Percentiles rank a stretch among this genome's conserved stretches.
These are phyloP conservation scores for Exobasidium rhododendri DNA, from an alignment of 1,284 basidiomycete genomes.

Conservation along the genomic window DNA sequence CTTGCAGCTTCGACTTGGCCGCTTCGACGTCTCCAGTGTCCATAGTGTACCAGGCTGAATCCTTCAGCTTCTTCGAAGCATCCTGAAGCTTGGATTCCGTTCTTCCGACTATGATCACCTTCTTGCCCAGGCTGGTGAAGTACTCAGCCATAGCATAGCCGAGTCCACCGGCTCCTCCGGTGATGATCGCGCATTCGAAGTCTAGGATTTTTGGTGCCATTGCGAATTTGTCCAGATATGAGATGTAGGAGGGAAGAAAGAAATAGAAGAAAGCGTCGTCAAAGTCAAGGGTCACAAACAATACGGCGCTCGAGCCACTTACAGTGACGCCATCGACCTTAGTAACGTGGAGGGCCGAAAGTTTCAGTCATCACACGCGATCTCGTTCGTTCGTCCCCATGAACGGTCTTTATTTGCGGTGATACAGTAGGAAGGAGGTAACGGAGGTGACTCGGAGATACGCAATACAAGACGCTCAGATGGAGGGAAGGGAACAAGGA, in stretches of 20 bases:
- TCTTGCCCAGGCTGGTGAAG: slow-evolving; percentile 52
- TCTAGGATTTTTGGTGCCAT: slow-evolving; percentile 30
- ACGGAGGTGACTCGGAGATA: too few relatives aligned
- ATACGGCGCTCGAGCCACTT: too few relatives aligned
- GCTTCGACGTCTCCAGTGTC: slow-evolving; percentile 53
- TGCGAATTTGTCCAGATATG: not conserved
- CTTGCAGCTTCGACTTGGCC: slow-evolving; percentile 47
- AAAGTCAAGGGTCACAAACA: too few relatives aligned
- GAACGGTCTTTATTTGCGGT: too few relatives aligned
- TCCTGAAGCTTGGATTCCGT: slow-evolving; percentile 52
- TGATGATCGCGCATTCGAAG: slow-evolving; percentile 47
- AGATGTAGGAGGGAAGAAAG: not conserved
- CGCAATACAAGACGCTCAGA: too few relatives aligned
- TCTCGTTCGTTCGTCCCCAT: too few relatives aligned
- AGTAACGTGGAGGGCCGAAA: too few relatives aligned
- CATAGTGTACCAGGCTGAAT: slow-evolving; percentile 54
- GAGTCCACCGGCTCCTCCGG: slow-evolving; percentile 42
- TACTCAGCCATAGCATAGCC: slow-evolving; percentile 55
- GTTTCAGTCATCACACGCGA: too few relatives aligned
- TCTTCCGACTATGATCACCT: slow-evolving; percentile 55
- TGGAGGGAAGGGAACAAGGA: too few relatives aligned
- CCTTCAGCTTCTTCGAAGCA: slow-evolving; percentile 49
- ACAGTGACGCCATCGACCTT: too few relatives aligned
- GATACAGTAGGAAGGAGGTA: too few relatives aligned
- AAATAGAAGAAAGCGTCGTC: too few relatives aligned